Base-by-base conservation (phyloP, 73 alveolate species). In the Paramecium pentaurelia region DNA sequence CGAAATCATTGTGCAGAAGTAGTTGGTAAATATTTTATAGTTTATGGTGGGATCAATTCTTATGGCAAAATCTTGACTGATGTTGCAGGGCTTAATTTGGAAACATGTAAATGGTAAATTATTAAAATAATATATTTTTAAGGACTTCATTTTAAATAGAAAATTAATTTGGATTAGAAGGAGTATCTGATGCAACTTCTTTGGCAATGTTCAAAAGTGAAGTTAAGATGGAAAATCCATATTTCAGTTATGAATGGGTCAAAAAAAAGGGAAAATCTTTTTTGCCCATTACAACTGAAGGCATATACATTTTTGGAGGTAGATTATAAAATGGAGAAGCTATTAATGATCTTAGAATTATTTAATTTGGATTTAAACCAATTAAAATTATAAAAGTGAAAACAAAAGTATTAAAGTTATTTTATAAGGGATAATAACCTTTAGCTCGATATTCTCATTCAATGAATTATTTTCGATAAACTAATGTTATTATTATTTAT, bases 301-400 rank as follows among this genome's bases (percentile, higher is more conserved):
- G 99, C 49, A 92, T 98, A 42, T 98, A 95, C 86, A 70, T 98
- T 22, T 98, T 96, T 91, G 99, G 99, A 64, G 99, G 99, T 32
- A 94, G 95, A 86, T 71, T 93, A 86, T 86, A 86, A 45, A 95
- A 95, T 22, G 97, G 98, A 10, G 95, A 94, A 58, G 96, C 98
- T 47, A 47, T 90, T 8, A 95, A 96, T 93, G 92, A 96, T 85
- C 93, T 98, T 42, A 90, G 95, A 94, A 88, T 97, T 2, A 86
- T 98, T 86, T 71, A 92, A 20, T 91, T 98, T 59, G 98, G 99
- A 8, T 86, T 86, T 54, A 95, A 96, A 45, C 96, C 96, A 1
- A 60, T 92, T 59, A 97, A 95, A 73, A 93, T 97, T 94, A 75
- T 92, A 8, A 71, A 73, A 80, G 97, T 97, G 1, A 95, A 92